Conservation (phyloP, 306 rosid genomes). For the Chamaecrista fasciculata region DNA sequence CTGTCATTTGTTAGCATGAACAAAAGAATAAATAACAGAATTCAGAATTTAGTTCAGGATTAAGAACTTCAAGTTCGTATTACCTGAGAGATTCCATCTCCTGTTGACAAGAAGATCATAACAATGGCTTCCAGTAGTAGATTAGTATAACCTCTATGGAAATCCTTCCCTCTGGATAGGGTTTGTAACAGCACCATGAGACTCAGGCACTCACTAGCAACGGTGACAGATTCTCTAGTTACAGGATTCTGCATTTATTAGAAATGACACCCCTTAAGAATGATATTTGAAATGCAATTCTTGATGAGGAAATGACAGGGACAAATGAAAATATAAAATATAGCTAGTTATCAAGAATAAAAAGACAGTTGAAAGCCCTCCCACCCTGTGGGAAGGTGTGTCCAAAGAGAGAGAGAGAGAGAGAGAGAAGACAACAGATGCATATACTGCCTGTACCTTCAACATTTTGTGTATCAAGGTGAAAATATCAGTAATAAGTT, state of each 20-base stretch:
- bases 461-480: constrained; percentile 51
- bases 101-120: constrained; percentile 64
- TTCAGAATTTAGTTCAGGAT: constrained; percentile 12
- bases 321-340: constrained; percentile 8
- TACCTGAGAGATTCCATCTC: constrained; percentile 63
- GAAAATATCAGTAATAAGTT: constrained; percentile 59
- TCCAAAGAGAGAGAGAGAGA: too few species aligned
- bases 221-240: constrained; percentile 65
- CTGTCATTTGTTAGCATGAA: constrained; percentile 47
- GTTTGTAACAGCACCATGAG: constrained; percentile 80
- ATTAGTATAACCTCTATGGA: constrained; percentile 65
- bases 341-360: constrained; percentile 5
- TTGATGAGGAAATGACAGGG: background rate
- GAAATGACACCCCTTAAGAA: constrained; percentile 33
- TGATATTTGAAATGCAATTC: constrained; percentile 17
- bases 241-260: constrained; percentile 60
- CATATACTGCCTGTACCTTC: constrained; percentile 50
- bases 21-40: constrained; percentile 22
- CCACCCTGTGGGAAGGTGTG: too few species aligned
- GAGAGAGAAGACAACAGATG: too few species aligned
- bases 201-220: constrained; percentile 73
- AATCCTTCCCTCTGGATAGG: constrained; percentile 50
- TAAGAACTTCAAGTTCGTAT: constrained; percentile 27
- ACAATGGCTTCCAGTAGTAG: constrained; percentile 76
- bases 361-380: background rate